A percentile compares a stretch with the other conserved stretches of the same genome.
Evolutionary conservation across 2,329 filamentous ascomycete species (phyloP).

Genomic region (Fusarium beomiforme): DNA sequence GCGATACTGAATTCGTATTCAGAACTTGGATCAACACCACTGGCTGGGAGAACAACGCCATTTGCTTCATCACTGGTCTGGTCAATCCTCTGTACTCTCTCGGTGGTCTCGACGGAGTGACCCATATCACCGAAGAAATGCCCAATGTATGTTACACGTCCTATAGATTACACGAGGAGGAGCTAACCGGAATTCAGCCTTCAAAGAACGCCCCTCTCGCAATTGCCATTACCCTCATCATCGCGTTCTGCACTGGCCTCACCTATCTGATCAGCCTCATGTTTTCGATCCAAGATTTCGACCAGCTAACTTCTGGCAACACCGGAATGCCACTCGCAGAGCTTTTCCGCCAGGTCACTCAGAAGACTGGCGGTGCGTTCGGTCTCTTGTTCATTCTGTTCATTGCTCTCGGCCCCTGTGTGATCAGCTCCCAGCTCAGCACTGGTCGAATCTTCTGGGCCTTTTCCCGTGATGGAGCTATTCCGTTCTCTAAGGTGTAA

Average conservation of each 20-base stretch:
- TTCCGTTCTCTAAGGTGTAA: background rate
- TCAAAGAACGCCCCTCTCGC: background rate
- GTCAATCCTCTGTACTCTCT: background rate
- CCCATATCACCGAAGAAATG: constrained; percentile 12
- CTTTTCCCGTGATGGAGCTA: background rate
- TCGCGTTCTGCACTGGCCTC: background rate
- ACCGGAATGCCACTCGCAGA: background rate
- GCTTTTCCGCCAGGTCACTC: constrained; percentile 2
- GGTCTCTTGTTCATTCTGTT: background rate
- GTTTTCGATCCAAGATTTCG: constrained; percentile 3
- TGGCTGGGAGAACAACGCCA: background rate
- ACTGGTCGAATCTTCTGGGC: constrained; percentile 13
- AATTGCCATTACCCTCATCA: background rate
- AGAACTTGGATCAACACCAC: constrained; percentile 19
- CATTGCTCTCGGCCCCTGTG: background rate
- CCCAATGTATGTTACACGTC: background rate
- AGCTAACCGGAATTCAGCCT: background rate
- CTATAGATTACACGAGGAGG: rapidly evolving
- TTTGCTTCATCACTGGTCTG: constrained; percentile 1
- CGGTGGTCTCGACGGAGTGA: constrained; percentile 1
- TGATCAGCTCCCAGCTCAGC: background rate
- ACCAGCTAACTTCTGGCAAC: background rate
- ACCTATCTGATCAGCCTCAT: background rate
- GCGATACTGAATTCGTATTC: background rate
- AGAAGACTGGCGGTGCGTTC: background rate